Percentiles rank a stretch among this genome's conserved stretches.
phyloP scores from a whole-genome alignment of 1,284 basidiomycete species.

The Schizophyllum commune region DNA sequence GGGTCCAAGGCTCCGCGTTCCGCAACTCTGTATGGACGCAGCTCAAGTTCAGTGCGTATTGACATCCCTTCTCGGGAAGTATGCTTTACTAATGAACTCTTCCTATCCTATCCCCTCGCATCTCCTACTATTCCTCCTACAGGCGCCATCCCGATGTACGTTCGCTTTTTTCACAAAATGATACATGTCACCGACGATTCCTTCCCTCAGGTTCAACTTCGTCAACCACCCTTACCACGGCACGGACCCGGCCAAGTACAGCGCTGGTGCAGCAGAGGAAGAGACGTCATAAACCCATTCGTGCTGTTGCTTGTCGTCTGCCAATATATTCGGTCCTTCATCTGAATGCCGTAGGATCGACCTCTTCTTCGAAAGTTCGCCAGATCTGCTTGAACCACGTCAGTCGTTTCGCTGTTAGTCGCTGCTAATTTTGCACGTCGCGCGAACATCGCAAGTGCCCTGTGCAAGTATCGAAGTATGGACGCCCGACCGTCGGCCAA shows the following conservation, averaged over 20 bases:
- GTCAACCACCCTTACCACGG: slow-evolving; percentile 88
- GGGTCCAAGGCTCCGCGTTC: slow-evolving; percentile 86
- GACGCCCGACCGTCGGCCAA: too few species aligned
- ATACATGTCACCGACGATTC: slow-evolving; percentile 6
- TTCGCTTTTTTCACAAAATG: slow-evolving; percentile 2
- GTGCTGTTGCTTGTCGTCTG: too few species aligned
- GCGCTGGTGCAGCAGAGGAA: slow-evolving; percentile 21
- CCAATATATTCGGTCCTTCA: not conserved
- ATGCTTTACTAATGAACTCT: not conserved
- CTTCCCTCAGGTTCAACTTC: slow-evolving; percentile 72
- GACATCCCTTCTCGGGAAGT: slow-evolving; percentile 4
- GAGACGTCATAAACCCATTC: too few species aligned
- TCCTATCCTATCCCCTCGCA: too few species aligned
- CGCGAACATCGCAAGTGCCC: too few species aligned
- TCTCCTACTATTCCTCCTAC: too few species aligned
- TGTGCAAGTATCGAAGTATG: too few species aligned
- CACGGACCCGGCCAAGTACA: slow-evolving; percentile 78
- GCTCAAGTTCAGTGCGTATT: slow-evolving; percentile 78
- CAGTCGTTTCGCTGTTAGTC: too few species aligned
- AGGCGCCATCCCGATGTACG: slow-evolving; percentile 68
- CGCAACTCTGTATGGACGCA: slow-evolving; percentile 92
- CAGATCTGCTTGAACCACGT: too few species aligned
- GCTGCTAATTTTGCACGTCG: too few species aligned
- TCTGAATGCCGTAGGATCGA: too few species aligned
- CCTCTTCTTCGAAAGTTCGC: too few species aligned